Evolutionary conservation across 345 rosid genomes (phyloP).

Genomic region (Carallia pectinifolia): DNA sequence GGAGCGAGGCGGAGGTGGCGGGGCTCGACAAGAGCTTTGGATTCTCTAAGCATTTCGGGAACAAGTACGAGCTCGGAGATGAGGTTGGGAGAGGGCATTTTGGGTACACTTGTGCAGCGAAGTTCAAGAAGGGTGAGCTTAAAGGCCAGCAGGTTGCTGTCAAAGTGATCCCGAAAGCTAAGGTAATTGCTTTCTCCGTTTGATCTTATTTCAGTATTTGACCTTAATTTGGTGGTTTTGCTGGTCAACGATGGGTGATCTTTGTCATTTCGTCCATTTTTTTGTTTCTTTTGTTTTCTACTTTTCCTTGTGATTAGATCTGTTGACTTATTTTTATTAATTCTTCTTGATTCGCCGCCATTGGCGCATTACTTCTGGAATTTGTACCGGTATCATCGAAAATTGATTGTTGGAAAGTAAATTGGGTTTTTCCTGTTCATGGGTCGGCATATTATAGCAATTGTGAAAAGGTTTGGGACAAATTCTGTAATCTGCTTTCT

Average conservation of each 20-base stretch:
- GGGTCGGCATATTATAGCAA: neutral
- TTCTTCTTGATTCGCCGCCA: neutral
- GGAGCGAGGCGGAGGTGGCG: constrained; percentile 53
- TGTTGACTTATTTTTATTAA: neutral
- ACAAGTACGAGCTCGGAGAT: constrained; percentile 39
- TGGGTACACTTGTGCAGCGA: constrained; percentile 36
- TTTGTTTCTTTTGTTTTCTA: neutral
- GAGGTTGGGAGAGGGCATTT: constrained; percentile 42
- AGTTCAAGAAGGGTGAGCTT: constrained; percentile 32
- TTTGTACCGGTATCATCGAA: neutral
- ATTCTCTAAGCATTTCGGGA: constrained; percentile 72
- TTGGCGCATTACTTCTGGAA: neutral
- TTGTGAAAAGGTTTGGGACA: neutral
- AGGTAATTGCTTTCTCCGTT: constrained; percentile 44
- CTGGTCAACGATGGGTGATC: constrained; percentile 14
- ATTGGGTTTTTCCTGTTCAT: neutral
- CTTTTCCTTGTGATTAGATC: neutral
- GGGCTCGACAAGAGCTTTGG: constrained; percentile 88
- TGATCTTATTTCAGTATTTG: constrained; percentile 9
- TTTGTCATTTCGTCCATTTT: neutral
- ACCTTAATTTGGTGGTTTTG: constrained; percentile 1
- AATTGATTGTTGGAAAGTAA: neutral
- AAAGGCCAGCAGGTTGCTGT: constrained; percentile 38
- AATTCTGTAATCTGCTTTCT: constrained; percentile 1
- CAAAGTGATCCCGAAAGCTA: constrained; percentile 64